Evolutionary conservation across 805 yeast genomes (phyloP).

Genomic region (Metschnikowia henanensis): DNA sequence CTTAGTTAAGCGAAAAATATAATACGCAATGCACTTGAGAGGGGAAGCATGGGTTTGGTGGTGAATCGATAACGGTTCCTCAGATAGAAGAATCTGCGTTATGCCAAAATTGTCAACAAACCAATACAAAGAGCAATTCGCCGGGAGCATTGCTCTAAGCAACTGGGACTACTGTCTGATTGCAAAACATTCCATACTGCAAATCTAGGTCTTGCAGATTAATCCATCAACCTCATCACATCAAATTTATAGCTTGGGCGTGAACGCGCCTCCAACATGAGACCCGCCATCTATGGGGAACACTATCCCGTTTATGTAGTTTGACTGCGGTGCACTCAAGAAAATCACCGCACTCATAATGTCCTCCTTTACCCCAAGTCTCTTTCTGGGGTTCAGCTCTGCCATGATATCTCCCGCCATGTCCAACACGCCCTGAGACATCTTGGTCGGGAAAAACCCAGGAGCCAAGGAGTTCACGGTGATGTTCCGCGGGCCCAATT

Average conservation of each 20-base stretch:
- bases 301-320: conserved; percentile 65
- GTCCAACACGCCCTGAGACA: conserved; percentile 65
- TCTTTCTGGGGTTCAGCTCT: conserved; percentile 55
- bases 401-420: conserved; percentile 48
- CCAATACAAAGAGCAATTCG: too few relatives aligned
- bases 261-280: conserved; percentile 30
- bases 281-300: conserved; percentile 74
- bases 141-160: too few relatives aligned
- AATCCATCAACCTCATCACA: too few relatives aligned
- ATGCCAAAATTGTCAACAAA: too few relatives aligned
- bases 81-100: too few relatives aligned
- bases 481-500: conserved; percentile 64
- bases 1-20: too few relatives aligned
- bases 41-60: too few relatives aligned
- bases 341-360: conserved; percentile 55
- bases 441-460: conserved; percentile 74
- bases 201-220: too few relatives aligned
- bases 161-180: too few relatives aligned
- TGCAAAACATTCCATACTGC: too few relatives aligned
- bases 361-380: conserved; percentile 65
- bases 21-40: too few relatives aligned
- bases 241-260: conserved; percentile 16
- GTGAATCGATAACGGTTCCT: too few relatives aligned
- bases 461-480: conserved; percentile 74
- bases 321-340: conserved; percentile 52